Evolutionary conservation across 495 filamentous ascomycete genomes (phyloP).

Genomic region (Cenococcum geophilum): DNA sequence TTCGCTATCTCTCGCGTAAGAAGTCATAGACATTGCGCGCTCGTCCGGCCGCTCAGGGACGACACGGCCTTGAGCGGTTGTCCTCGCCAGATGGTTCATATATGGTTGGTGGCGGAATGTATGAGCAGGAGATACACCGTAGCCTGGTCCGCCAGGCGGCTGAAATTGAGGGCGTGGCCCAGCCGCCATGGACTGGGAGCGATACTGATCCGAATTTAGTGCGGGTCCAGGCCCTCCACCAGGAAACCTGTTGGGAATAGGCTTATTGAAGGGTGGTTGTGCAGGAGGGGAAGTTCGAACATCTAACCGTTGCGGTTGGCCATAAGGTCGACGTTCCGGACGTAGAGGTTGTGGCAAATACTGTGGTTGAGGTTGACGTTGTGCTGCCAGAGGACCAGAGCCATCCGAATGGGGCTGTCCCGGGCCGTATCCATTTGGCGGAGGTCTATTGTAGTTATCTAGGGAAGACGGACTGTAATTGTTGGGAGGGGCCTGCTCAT

Average conservation of each 20-base stretch:
- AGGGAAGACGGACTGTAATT: conserved; percentile 41
- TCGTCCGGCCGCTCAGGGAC: conserved; percentile 91
- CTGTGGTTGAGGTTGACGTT: conserved; percentile 57
- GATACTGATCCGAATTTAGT: conserved; percentile 74
- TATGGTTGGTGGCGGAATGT: conserved; percentile 74
- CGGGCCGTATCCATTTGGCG: conserved; percentile 52
- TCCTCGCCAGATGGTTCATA: conserved; percentile 55
- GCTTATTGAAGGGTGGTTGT: conserved; percentile 46
- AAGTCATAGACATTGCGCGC: conserved; percentile 90
- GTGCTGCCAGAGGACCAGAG: conserved; percentile 28
- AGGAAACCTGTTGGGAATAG: conserved; percentile 49
- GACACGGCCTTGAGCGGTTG: conserved; percentile 80
- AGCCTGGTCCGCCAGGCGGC: conserved; percentile 53
- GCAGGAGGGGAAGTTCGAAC: conserved; percentile 56
- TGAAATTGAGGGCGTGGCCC: conserved; percentile 61
- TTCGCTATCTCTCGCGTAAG: conserved; percentile 72
- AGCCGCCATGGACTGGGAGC: conserved; percentile 86
- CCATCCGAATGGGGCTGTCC: conserved; percentile 41
- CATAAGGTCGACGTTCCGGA: conserved; percentile 55
- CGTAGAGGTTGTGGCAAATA: conserved; percentile 58
- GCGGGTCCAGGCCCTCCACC: conserved; percentile 42
- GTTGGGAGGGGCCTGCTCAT: conserved; percentile 22
- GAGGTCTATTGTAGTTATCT: conserved; percentile 36
- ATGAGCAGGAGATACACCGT: conserved; percentile 61
- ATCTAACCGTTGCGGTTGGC: conserved; percentile 63